These are phyloP conservation scores for Sarocladium brachiariae DNA, from an alignment of 2,329 filamentous ascomycete species.

Conservation along the genomic window DNA sequence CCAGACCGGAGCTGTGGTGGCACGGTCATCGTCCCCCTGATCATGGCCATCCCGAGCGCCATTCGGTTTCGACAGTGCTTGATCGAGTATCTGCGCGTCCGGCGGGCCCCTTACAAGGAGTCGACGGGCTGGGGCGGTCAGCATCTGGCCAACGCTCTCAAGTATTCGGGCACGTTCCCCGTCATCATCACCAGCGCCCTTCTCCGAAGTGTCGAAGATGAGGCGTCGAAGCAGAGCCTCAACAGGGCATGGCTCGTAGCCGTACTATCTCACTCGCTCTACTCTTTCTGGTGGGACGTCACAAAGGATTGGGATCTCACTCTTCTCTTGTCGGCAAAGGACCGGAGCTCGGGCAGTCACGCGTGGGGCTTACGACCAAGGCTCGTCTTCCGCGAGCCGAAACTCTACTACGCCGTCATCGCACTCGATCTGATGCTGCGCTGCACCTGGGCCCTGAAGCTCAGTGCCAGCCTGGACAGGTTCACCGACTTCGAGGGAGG, in stretches of 20 bases:
- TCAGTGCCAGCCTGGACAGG: slow-evolving; percentile 74
- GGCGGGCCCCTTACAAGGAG: slow-evolving; percentile 46
- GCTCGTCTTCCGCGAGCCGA: slow-evolving; percentile 63
- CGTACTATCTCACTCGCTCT: slow-evolving; percentile 76
- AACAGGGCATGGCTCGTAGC: slow-evolving; percentile 62
- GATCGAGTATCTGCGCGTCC: slow-evolving; percentile 75
- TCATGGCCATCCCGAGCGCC: slow-evolving; percentile 74
- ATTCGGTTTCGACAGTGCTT: slow-evolving; percentile 90
- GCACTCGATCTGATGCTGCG: slow-evolving; percentile 71
- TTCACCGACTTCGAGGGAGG: slow-evolving; percentile 82
- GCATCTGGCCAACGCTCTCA: slow-evolving; percentile 87
- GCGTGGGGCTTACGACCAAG: slow-evolving; percentile 72
- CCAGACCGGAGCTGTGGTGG: slow-evolving; percentile 81
- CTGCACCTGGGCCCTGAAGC: slow-evolving; percentile 86
- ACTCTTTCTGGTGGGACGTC: slow-evolving; percentile 99
- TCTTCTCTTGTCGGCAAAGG: slow-evolving; percentile 56
- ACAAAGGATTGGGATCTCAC: slow-evolving; percentile 94
- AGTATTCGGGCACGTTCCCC: slow-evolving; percentile 91
- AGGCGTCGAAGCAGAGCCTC: slow-evolving; percentile 33
- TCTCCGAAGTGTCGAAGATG: slow-evolving; percentile 52
- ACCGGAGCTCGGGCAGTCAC: slow-evolving; percentile 56
- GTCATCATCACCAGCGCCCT: slow-evolving; percentile 76
- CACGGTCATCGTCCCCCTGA: slow-evolving; percentile 69
- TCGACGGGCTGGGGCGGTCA: slow-evolving; percentile 69
- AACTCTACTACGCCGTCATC: slow-evolving; percentile 78